These are phyloP conservation scores for Neoscytalidium dimidiatum DNA, from an alignment of 2,329 filamentous ascomycete species.

Conservation along the genomic window DNA sequence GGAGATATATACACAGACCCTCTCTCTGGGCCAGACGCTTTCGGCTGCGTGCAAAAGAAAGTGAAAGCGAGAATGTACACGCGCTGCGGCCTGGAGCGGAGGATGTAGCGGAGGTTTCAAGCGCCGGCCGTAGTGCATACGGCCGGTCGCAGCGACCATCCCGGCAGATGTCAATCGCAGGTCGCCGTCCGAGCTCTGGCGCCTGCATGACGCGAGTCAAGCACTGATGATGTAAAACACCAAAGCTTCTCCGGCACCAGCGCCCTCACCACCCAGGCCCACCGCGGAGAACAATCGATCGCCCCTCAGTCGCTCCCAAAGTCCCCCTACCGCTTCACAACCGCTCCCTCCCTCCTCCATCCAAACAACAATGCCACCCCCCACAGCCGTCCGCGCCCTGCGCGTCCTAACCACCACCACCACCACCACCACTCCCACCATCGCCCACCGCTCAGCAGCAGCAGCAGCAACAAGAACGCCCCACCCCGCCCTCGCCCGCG, in stretches of 20 bases:
- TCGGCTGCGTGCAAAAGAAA: no score
- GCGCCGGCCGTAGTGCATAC: neutral
- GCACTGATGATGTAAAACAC: slow-evolving; percentile 10
- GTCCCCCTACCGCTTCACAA: neutral
- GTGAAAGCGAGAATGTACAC: neutral
- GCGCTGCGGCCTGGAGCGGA: neutral
- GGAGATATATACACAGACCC: no score
- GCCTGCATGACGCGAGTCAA: slow-evolving; percentile 1
- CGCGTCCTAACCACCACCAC: neutral
- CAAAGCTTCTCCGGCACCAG: neutral
- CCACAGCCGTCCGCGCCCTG: neutral
- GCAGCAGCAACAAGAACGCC: neutral
- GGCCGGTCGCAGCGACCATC: neutral
- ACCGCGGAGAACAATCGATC: neutral
- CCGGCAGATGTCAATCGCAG: neutral
- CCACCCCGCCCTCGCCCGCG: neutral
- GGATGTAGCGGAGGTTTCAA: slow-evolving; percentile 15
- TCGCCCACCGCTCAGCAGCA: neutral
- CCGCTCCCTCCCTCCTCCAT: neutral
- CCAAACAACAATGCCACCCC: neutral
- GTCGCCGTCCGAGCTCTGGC: neutral
- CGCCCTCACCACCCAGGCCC: neutral
- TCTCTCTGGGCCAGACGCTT: no score
- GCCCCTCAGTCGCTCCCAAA: neutral
- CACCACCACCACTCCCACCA: neutral